Evolutionary conservation across 371 early-diverging fungal species (phyloP).

Genomic region (Sanchytrium tribonematis): DNA sequence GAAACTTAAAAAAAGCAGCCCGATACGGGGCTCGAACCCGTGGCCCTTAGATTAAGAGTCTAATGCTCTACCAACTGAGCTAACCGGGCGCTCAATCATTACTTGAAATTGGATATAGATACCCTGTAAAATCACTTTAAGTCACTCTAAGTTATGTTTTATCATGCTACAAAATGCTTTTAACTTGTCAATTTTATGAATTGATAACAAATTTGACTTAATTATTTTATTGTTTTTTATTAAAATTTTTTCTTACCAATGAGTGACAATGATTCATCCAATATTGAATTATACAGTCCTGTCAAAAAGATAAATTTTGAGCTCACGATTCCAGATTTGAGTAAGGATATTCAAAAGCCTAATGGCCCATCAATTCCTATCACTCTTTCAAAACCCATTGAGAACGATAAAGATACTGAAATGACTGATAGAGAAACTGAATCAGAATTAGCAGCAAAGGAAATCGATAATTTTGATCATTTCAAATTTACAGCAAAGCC

Average conservation of each 20-base stretch:
- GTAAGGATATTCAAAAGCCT: neutral
- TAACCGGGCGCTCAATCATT: slow-evolving; percentile 11
- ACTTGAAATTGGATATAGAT: too few relatives aligned
- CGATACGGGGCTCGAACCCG: slow-evolving; percentile 23
- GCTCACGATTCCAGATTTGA: neutral
- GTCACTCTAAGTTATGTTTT: too few relatives aligned
- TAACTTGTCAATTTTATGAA: too few relatives aligned
- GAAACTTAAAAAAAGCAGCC: neutral
- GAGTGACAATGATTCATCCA: neutral
- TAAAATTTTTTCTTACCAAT: too few relatives aligned
- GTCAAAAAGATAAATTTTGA: neutral
- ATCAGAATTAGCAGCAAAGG: neutral
- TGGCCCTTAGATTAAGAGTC: slow-evolving; percentile 36
- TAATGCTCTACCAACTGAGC: slow-evolving; percentile 36
- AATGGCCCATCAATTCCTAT: neutral
- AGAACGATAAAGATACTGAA: neutral
- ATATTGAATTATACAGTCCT: neutral
- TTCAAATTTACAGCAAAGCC: neutral
- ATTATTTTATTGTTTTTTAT: too few relatives aligned
- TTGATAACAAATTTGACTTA: too few relatives aligned
- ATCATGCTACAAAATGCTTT: too few relatives aligned
- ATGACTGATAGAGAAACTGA: neutral
- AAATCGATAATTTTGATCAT: too few relatives aligned
- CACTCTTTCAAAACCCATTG: neutral
- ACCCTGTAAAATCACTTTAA: too few relatives aligned